These are phyloP conservation scores for Avena insularis DNA, from an alignment of 176 grass and related monocot genomes.

Conservation along the genomic window DNA sequence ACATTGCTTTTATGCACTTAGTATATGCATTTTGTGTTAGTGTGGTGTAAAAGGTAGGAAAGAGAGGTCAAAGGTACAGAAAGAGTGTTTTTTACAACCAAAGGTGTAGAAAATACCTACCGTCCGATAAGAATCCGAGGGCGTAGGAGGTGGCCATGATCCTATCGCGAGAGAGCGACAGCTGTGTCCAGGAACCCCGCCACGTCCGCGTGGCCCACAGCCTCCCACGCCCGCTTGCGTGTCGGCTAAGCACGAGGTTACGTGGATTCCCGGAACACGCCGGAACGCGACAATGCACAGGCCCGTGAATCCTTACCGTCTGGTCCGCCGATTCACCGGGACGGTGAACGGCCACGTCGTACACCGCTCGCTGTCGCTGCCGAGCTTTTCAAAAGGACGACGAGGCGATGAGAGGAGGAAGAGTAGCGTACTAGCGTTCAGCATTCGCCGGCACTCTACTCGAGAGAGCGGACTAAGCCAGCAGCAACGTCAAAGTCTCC, in stretches of 20 bases:
- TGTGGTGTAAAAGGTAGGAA: no score
- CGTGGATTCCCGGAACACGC: constrained; percentile 53
- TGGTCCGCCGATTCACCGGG: constrained; percentile 34
- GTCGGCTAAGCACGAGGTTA: constrained; percentile 24
- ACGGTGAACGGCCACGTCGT: constrained; percentile 41
- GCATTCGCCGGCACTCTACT: not conserved
- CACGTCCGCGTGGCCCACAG: constrained; percentile 45
- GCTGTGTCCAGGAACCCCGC: constrained; percentile 44
- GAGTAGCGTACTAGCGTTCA: not conserved
- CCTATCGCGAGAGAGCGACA: constrained; percentile 47
- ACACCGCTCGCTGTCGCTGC: constrained; percentile 44
- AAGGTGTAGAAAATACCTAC: not conserved
- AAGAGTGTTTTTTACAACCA: not conserved
- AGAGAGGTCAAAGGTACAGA: not conserved
- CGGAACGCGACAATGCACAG: constrained; percentile 45
- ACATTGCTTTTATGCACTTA: no score
- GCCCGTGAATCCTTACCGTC: not conserved
- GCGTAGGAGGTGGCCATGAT: not conserved
- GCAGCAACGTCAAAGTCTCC: constrained; percentile 10
- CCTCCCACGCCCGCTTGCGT: not conserved
- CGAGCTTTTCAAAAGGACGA: constrained; percentile 47
- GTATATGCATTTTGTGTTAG: no score
- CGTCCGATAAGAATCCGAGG: constrained; percentile 45
- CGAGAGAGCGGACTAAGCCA: constrained; percentile 1
- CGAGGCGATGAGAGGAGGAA: not conserved